Evolutionary conservation across 208 protist species (phyloP).

Genomic region (Leishmania mexicana): DNA sequence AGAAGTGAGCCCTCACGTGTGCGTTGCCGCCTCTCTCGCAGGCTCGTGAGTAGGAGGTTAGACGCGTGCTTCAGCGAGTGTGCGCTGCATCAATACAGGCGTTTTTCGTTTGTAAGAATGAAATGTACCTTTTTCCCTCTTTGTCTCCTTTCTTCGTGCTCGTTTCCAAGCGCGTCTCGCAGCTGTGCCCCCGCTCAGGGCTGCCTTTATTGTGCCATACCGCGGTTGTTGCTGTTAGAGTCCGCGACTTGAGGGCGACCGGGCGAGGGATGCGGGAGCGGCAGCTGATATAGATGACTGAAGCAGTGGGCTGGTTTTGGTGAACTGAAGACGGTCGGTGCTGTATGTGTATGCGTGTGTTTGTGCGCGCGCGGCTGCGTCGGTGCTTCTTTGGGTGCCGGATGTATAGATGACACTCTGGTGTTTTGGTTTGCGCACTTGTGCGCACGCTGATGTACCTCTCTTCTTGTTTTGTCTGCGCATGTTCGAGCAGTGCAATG

Average conservation of each 20-base stretch:
- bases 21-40: background rate
- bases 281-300: background rate
- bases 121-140: background rate
- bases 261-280: background rate
- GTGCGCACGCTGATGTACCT: slow-evolving; percentile 19
- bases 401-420: slow-evolving; percentile 6
- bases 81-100: background rate
- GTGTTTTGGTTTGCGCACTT: background rate
- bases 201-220: background rate
- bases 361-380: background rate
- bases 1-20: slow-evolving; percentile 35
- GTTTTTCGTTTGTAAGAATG: background rate
- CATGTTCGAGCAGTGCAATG: background rate
- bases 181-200: background rate
- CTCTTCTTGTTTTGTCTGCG: slow-evolving; percentile 1
- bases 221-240: background rate
- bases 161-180: background rate
- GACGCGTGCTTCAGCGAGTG: background rate
- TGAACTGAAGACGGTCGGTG: background rate
- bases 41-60: background rate
- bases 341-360: background rate
- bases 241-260: too few species aligned
- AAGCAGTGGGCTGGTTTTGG: background rate
- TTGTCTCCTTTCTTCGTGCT: background rate
- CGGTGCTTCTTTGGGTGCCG: background rate